Evolutionary conservation across 192 early-diverging fungal species (phyloP).

Genomic region (Kickxella alabastrina): DNA sequence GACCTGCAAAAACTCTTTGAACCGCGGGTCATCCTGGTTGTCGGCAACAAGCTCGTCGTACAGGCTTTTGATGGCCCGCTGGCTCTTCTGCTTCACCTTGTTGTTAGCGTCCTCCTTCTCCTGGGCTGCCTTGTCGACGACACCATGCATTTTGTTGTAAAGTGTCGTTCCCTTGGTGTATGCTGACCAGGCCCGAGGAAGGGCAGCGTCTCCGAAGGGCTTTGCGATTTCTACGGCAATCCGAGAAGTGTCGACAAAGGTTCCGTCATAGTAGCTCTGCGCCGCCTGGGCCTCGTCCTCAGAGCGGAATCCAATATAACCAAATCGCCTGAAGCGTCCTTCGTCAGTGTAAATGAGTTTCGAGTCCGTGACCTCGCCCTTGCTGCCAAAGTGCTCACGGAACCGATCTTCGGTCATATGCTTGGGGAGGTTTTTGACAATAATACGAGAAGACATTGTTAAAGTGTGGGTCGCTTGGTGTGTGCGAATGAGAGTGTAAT

Average conservation of each 20-base stretch:
- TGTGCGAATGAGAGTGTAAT: background rate
- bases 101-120: conserved; percentile 14
- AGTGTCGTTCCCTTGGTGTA: conserved; percentile 85
- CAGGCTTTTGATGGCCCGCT: conserved; percentile 31
- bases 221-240: conserved; percentile 86
- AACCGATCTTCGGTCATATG: conserved; percentile 80
- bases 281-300: conserved; percentile 83
- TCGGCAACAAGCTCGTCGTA: conserved; percentile 35
- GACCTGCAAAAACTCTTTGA: conserved; percentile 86
- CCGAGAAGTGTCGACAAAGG: conserved; percentile 88
- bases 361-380: conserved; percentile 87
- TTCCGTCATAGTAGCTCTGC: conserved; percentile 80
- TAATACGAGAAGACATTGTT: conserved; percentile 62
- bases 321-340: conserved; percentile 75
- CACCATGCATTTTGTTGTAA: conserved; percentile 48
- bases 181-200: conserved; percentile 88
- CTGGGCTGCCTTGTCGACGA: conserved; percentile 7
- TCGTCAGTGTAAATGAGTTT: conserved; percentile 73
- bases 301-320: conserved; percentile 87
- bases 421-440: conserved; percentile 97
- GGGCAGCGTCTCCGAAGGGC: conserved; percentile 73
- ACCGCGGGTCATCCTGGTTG: conserved; percentile 72
- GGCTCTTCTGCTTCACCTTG: conserved; percentile 42
- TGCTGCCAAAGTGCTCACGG: conserved; percentile 76
- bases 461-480: background rate